Base-by-base conservation (phyloP, 2,329 filamentous ascomycete species). In the Paracorniculantispora psalliotae region DNA sequence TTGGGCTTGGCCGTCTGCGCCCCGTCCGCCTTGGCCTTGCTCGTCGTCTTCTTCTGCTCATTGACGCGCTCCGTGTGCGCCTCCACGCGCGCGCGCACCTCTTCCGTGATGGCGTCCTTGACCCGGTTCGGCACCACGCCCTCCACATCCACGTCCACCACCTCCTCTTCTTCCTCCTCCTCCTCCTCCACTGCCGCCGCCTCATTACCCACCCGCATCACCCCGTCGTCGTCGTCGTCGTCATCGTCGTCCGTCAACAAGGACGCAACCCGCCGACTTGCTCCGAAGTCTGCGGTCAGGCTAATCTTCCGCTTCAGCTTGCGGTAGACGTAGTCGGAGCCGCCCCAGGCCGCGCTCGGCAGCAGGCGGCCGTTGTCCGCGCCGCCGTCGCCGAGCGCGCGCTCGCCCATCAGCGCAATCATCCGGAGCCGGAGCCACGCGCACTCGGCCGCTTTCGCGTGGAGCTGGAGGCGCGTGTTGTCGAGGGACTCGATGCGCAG, bases 351-450 rank as follows among this genome's bases (percentile, higher is more conserved):
- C 46, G 37, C 46, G 35, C 53, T 56, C 15, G 53, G 53, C 12
- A 23, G 19, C 13, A 15, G 37, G 5, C 37, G 37, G 4, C 37
- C 37, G n/a, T n/a, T n/a, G n/a, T n/a, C n/a, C n/a, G n/a, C n/a
- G n/a, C n/a, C n/a, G n/a, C 19, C 49, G 25, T 19, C 13, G 13
- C 15, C n/a, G n/a, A 60, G 60, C 6, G 60, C 21, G 21, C 60
- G 60, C 10, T 61, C 41, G 1, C 66, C 68, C 2, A 69, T 67
- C 6, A 69, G 54, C 19, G 65, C 43, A 4, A 68, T 60, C 17
- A 68, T 63, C 47, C 66, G 63, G 43, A 71, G 50, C 2, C 66
- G 65, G 55, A 69, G 67, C 66, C 66, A 73, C 55, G 62, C 57
- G 15, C 64, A 60, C 61, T 71, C 67, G 6, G 68, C 62, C 6